phyloP scores from a whole-genome alignment of 768 basidiomycete species.

The Russula emetica region DNA sequence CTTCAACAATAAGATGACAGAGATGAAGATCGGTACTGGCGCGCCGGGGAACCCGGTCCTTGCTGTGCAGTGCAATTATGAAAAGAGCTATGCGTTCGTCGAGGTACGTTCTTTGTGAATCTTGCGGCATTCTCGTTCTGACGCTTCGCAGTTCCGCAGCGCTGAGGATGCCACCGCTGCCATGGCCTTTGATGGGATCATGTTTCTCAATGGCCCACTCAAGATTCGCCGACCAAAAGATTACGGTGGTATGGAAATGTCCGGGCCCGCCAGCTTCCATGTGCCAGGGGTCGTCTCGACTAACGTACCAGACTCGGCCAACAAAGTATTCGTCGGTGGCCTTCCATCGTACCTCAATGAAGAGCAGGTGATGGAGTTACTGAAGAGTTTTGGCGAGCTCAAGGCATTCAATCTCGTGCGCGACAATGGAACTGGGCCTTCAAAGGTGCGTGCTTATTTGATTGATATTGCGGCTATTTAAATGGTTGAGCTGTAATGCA shows the following conservation, averaged over 20 bases:
- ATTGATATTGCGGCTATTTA: neutral
- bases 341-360: constrained; percentile 94
- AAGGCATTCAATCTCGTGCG: constrained; percentile 98
- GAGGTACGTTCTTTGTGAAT: constrained; percentile 55
- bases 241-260: constrained; percentile 73
- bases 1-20: constrained; percentile 94
- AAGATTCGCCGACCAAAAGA: constrained; percentile 98
- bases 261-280: constrained; percentile 53
- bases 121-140: constrained; percentile 12
- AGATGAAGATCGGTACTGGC: constrained; percentile 83
- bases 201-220: constrained; percentile 91
- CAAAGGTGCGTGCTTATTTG: constrained; percentile 56
- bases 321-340: constrained; percentile 97
- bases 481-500: constrained; percentile 33
- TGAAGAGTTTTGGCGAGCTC: constrained; percentile 96
- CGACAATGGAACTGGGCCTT: constrained; percentile 82
- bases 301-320: constrained; percentile 94
- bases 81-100: constrained; percentile 98
- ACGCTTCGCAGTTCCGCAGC: constrained; percentile 75
- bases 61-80: constrained; percentile 93
- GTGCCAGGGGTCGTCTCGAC: constrained; percentile 96
- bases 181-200: constrained; percentile 96
- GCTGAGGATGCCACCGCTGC: constrained; percentile 95
- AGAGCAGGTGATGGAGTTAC: constrained; percentile 95
- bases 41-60: constrained; percentile 86